Evolutionary conservation across 2,329 filamentous ascomycete genomes (phyloP).

Genomic region (Stemphylium beticola): DNA sequence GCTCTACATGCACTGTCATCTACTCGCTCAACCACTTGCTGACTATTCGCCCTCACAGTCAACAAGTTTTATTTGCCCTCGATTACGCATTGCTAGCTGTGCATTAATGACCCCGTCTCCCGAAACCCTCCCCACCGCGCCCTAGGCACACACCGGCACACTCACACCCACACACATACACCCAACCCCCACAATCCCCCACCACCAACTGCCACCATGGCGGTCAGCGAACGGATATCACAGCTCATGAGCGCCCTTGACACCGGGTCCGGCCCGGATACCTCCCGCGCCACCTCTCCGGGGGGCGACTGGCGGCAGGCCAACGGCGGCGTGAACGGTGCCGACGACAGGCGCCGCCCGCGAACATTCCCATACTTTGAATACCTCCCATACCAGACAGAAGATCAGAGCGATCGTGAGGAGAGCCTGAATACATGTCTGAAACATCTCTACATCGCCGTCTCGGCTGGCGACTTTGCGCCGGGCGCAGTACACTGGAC

Average conservation of each 20-base stretch:
- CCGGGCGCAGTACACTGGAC: slow-evolving; percentile 97
- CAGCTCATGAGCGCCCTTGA: slow-evolving; percentile 51
- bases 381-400: slow-evolving; percentile 86
- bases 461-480: slow-evolving; percentile 91
- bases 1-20: slow-evolving; percentile 3
- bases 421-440: slow-evolving; percentile 84
- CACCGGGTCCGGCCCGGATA: slow-evolving; percentile 63
- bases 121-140: slow-evolving; percentile 17
- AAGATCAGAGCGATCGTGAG: slow-evolving; percentile 79
- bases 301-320: slow-evolving; percentile 65
- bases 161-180: slow-evolving; percentile 17
- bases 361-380: slow-evolving; percentile 93
- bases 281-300: slow-evolving; percentile 86
- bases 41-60: slow-evolving; percentile 16
- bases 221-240: slow-evolving; percentile 50
- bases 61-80: slow-evolving; percentile 9
- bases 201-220: slow-evolving; percentile 38
- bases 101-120: slow-evolving; percentile 34
- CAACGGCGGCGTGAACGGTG: slow-evolving; percentile 56
- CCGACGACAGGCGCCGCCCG: slow-evolving; percentile 68
- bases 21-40: slow-evolving; percentile 20
- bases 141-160: slow-evolving; percentile 18
- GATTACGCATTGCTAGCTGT: slow-evolving; percentile 22
- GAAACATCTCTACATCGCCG: slow-evolving; percentile 89
- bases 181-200: slow-evolving; percentile 17